A percentile compares a stretch with the other conserved stretches of the same genome.
These are phyloP conservation scores for Flaveria ramosissima DNA, from an alignment of 129 eudicot genomes.

Conservation along the genomic window DNA sequence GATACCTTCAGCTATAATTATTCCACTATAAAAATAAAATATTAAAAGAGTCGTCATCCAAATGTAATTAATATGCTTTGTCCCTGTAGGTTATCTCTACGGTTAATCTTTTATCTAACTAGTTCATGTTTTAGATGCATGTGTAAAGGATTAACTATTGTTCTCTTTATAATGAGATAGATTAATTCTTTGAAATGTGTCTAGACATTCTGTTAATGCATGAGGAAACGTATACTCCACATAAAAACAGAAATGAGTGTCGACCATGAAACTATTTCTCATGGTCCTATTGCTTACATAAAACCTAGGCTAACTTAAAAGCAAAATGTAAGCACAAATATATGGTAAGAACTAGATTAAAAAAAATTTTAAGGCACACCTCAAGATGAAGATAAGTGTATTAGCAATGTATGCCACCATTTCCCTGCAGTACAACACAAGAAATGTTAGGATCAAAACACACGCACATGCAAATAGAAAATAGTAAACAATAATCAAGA, in stretches of 20 bases:
- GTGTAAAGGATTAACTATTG: background rate
- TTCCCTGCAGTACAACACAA: slow-evolving; percentile 62
- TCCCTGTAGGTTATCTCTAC: background rate
- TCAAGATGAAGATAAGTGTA: slow-evolving; percentile 80
- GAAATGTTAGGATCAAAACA: too few species aligned
- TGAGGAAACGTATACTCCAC: background rate
- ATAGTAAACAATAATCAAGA: too few species aligned
- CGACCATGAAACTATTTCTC: background rate
- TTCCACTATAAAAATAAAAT: slow-evolving; percentile 56
- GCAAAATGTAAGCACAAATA: background rate
- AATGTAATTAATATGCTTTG: background rate
- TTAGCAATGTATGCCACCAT: slow-evolving; percentile 96
- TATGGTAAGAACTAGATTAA: background rate
- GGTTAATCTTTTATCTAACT: too few species aligned
- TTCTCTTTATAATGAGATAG: background rate
- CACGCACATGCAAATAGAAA: too few species aligned
- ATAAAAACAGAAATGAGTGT: background rate
- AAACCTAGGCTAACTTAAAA: background rate
- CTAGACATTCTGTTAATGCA: background rate
- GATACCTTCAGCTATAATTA: slow-evolving; percentile 92
- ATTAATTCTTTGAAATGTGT: background rate
- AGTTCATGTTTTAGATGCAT: background rate
- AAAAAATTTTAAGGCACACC: slow-evolving; percentile 44
- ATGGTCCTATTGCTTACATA: background rate
- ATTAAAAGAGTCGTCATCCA: too few species aligned